Conservation (phyloP, 2,329 filamentous ascomycete genomes). For the Cercospora zeae-maydis region DNA sequence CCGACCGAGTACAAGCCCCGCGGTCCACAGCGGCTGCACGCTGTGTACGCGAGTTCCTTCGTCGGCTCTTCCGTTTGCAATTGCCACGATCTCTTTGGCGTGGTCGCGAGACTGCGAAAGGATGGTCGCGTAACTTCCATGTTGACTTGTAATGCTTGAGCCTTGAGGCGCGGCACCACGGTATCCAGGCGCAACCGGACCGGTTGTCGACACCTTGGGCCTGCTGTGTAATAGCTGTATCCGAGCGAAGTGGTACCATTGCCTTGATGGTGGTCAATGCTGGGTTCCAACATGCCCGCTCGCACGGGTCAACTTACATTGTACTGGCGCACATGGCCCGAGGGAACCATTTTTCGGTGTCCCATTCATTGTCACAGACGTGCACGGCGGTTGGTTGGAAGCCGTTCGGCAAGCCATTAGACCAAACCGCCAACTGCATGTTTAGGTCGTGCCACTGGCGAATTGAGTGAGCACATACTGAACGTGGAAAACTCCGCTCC, state of each 20-base stretch:
- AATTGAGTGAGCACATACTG: not conserved
- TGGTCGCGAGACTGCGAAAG: conserved; percentile 55
- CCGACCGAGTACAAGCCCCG: conserved; percentile 58
- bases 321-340: conserved; percentile 62
- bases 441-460: conserved; percentile 51
- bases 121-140: conserved; percentile 56
- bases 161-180: conserved; percentile 18
- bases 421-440: conserved; percentile 58
- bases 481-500: not conserved
- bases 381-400: conserved; percentile 55
- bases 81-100: conserved; percentile 60
- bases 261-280: not conserved
- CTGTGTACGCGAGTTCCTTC: conserved; percentile 53
- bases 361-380: conserved; percentile 9
- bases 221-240: conserved; percentile 61
- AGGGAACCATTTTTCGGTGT: conserved; percentile 57
- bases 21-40: conserved; percentile 59
- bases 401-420: conserved; percentile 56
- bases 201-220: conserved; percentile 51
- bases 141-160: conserved; percentile 51
- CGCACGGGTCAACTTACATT: conserved; percentile 47
- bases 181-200: not conserved
- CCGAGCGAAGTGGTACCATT: conserved; percentile 60
- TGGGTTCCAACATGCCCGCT: not conserved
- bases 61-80: conserved; percentile 55